These are phyloP conservation scores for Malassezia pachydermatis DNA, from an alignment of 1,284 basidiomycete genomes.

Conservation along the genomic window DNA sequence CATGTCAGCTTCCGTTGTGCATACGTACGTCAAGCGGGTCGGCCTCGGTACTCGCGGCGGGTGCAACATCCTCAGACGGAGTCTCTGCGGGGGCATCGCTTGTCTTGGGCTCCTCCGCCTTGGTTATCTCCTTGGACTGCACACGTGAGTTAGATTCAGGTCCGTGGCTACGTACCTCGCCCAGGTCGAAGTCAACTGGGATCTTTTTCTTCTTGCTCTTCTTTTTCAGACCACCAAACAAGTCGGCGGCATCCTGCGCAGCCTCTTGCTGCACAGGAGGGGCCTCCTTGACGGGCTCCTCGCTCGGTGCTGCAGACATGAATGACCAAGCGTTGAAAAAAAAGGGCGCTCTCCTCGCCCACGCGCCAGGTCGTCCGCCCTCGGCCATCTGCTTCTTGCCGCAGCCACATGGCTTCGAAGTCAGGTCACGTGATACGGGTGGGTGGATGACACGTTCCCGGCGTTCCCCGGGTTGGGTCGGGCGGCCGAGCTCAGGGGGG, in stretches of 20 bases:
- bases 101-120: constrained; percentile 18
- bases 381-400: constrained; percentile 35
- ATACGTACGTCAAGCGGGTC: constrained; percentile 43
- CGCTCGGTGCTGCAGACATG: constrained; percentile 16
- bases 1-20: background rate
- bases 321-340: constrained; percentile 6
- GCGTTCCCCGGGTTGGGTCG: constrained; percentile 15
- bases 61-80: constrained; percentile 21
- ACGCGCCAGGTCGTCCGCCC: constrained; percentile 15
- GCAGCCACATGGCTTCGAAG: constrained; percentile 15
- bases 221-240: constrained; percentile 81
- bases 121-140: background rate
- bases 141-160: too few species aligned
- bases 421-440: constrained; percentile 7
- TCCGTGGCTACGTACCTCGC: constrained; percentile 22
- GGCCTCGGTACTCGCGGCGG: constrained; percentile 1
- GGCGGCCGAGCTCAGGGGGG: constrained; percentile 6
- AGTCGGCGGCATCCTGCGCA: constrained; percentile 62
- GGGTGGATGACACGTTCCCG: background rate
- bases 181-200: constrained; percentile 65
- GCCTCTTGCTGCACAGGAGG: constrained; percentile 9
- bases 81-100: constrained; percentile 23
- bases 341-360: background rate
- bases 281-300: constrained; percentile 16
- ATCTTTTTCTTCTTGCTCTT: constrained; percentile 81